Base-by-base conservation (phyloP, 768 basidiomycete genomes). In the Cystoderma amianthinum region DNA sequence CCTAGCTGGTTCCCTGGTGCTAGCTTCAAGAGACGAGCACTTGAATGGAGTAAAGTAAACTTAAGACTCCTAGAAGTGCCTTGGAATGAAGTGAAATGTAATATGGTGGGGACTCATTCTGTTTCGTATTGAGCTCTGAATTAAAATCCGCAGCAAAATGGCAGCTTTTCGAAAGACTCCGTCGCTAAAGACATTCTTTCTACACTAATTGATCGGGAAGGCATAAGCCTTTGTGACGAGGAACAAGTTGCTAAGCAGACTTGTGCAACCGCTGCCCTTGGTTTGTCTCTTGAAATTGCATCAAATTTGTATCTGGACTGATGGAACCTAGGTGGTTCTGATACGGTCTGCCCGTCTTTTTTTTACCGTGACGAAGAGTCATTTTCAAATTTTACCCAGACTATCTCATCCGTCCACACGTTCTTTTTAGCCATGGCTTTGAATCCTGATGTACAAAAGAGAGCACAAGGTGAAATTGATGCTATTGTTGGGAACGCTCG, bases 1-100 rank as follows among this genome's bases (percentile, higher is more conserved):
- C 82, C 82, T 0, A 48, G 53, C 33, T 84, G 68, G 68, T 43
- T 69, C 21, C 67, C 67, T 11, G 66, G 68, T 15, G 62, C 63
- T 4, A 55, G 52, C 2, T 69, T 64, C 53, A 51, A 62, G 41
- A 48, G 47, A 34, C 50, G 47, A 38, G 55, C 57, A 19, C 42
- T 44, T 4, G 37, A 36, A 3, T 59, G 34, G 41, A 22, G 30
- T 37, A 22, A 13, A 17, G 16, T 21, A 9, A 22, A 23, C 12
- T 42, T 51, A n/a, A 44, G 52, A 13, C 57, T 60, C 54, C 46
- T 48, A 32, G 52, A 59, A 19, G 46, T 50, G 13, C 62, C 63
- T 2, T 60, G 50, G 40, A 47, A 53, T 12, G 49, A 52, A 13
- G 58, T 38, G 1, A 39, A 39, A 30, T 15, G 25, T 7, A 40